Conservation (phyloP, 805 yeast species). For the Wickerhamomyces pijperi region DNA sequence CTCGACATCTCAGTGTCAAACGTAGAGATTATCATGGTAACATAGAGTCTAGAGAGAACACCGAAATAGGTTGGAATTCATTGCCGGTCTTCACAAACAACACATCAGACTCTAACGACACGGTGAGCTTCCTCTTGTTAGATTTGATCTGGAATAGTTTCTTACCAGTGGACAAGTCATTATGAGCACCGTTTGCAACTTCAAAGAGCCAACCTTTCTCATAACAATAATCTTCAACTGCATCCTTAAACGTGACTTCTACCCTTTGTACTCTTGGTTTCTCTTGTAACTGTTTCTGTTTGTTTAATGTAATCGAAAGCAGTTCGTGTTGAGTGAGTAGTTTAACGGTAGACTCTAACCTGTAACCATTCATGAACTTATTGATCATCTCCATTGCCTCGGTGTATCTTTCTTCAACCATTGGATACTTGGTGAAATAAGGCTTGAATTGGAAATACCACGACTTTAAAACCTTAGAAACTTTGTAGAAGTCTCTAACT, state of each 20-base stretch:
- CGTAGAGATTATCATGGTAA: not conserved
- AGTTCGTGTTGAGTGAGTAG: constrained; percentile 1
- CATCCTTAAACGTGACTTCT: constrained; percentile 46
- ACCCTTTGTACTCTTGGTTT: constrained; percentile 32
- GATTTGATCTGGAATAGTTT: constrained; percentile 33
- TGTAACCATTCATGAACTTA: constrained; percentile 14
- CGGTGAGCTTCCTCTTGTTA: constrained; percentile 19
- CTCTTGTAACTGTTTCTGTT: constrained; percentile 4
- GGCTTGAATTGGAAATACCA: constrained; percentile 17
- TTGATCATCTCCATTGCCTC: constrained; percentile 22
- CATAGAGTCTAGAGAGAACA: constrained; percentile 17
- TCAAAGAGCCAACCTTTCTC: constrained; percentile 28
- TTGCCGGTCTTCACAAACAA: constrained; percentile 34
- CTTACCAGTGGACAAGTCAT: constrained; percentile 25
- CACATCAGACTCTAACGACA: constrained; percentile 56
- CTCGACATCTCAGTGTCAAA: not conserved
- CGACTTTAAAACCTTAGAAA: constrained; percentile 19
- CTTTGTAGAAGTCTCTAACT: not conserved
- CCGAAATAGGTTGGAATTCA: constrained; percentile 31
- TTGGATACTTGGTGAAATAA: constrained; percentile 11
- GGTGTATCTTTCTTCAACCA: constrained; percentile 8
- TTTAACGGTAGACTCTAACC: constrained; percentile 2
- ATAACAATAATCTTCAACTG: constrained; percentile 51
- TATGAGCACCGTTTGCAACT: constrained; percentile 7
- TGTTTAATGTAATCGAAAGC: not conserved